Evolutionary conservation across 331 rosid species (phyloP).

Genomic region (Cydonia oblonga): DNA sequence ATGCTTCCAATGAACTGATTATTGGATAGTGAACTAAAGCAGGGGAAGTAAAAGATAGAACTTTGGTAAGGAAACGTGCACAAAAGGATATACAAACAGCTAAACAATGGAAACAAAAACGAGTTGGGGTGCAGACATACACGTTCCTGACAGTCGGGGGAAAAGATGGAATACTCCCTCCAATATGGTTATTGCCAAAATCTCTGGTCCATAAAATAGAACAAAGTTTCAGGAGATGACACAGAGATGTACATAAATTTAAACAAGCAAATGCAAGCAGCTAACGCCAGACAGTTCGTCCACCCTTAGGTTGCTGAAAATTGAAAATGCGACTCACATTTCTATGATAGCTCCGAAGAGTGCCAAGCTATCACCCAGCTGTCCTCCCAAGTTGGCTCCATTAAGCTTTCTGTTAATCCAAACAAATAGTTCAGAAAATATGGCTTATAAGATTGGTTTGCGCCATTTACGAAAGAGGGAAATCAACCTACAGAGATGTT

Average conservation of each 20-base stretch:
- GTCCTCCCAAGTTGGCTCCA: constrained; percentile 54
- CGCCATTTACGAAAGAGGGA: neutral
- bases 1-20: constrained; percentile 56
- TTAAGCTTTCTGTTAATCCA: constrained; percentile 50
- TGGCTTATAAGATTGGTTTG: neutral
- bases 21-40: constrained; percentile 46
- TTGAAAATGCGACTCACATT: constrained; percentile 33
- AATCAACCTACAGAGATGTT: constrained; percentile 49
- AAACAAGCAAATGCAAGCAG: neutral
- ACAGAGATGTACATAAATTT: neutral
- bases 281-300: neutral
- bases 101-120: neutral
- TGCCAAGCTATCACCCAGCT: constrained; percentile 48
- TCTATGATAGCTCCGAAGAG: constrained; percentile 50
- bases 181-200: constrained; percentile 63
- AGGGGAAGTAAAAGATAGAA: constrained; percentile 5
- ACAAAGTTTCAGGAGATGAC: constrained; percentile 21
- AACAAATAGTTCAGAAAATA: constrained; percentile 16
- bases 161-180: constrained; percentile 54
- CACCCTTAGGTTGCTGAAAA: neutral
- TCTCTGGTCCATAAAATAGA: constrained; percentile 41
- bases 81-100: neutral
- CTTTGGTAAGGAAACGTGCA: neutral
- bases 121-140: constrained; percentile 30
- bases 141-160: constrained; percentile 57